Conservation (phyloP, 495 filamentous ascomycete genomes). For the Xylaria castorea region DNA sequence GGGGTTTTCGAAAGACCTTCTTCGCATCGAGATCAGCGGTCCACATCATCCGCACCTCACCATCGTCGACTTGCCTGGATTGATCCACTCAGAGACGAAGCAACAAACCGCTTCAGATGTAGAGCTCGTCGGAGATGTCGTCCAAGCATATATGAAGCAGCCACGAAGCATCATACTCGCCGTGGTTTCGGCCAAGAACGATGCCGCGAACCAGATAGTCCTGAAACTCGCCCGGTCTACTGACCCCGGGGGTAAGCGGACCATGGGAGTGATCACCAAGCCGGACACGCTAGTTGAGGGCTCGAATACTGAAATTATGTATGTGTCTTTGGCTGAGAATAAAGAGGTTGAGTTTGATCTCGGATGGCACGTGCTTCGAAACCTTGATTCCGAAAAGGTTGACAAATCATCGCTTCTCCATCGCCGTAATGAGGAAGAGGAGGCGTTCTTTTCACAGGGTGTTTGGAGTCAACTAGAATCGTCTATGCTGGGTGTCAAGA, state of each 20-base stretch:
- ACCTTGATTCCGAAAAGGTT: slow-evolving; percentile 53
- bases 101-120: slow-evolving; percentile 51
- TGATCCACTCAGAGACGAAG: slow-evolving; percentile 56
- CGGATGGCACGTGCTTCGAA: slow-evolving; percentile 61
- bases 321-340: slow-evolving; percentile 52
- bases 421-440: slow-evolving; percentile 40
- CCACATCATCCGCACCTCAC: slow-evolving; percentile 59
- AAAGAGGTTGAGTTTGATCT: slow-evolving; percentile 54
- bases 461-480: slow-evolving; percentile 51
- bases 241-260: slow-evolving; percentile 51
- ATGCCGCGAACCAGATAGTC: slow-evolving; percentile 58
- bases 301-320: slow-evolving; percentile 48
- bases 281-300: slow-evolving; percentile 52
- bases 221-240: slow-evolving; percentile 48
- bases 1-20: slow-evolving; percentile 55
- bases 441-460: slow-evolving; percentile 48
- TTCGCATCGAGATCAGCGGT: slow-evolving; percentile 59
- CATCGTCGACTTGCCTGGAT: slow-evolving; percentile 61
- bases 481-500: slow-evolving; percentile 54
- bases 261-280: slow-evolving; percentile 60
- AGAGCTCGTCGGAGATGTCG: slow-evolving; percentile 52
- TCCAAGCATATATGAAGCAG: slow-evolving; percentile 55
- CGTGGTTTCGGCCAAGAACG: slow-evolving; percentile 59
- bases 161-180: slow-evolving; percentile 58
- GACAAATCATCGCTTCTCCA: slow-evolving; percentile 31